Evolutionary conservation across 2,329 filamentous ascomycete species (phyloP).

Genomic region (Fusarium haematococcum): DNA sequence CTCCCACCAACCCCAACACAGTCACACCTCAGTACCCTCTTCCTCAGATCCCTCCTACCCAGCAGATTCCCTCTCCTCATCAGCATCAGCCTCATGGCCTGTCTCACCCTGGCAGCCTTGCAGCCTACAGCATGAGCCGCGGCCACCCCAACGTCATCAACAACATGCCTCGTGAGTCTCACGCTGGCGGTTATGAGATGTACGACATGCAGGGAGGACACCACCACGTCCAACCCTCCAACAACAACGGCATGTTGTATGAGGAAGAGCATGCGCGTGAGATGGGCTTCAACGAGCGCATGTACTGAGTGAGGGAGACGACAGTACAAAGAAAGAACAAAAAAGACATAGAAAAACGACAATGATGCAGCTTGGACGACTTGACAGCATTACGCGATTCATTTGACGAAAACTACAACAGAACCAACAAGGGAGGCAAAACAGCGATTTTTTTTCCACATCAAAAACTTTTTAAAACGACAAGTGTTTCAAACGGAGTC

Average conservation of each 20-base stretch:
- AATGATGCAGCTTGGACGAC: constrained; percentile 11
- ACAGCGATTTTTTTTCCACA: constrained; percentile 33
- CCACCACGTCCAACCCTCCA: constrained; percentile 35
- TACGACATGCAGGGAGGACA: constrained; percentile 59
- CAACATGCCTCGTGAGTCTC: constrained; percentile 47
- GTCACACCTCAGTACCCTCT: constrained; percentile 41
- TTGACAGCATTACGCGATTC: constrained; percentile 12
- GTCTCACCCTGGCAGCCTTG: constrained; percentile 44
- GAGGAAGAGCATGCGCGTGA: constrained; percentile 57
- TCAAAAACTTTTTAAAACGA: constrained; percentile 20
- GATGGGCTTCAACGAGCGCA: constrained; percentile 57
- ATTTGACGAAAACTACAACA: constrained; percentile 30
- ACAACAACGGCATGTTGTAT: constrained; percentile 53
- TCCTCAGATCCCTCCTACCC: constrained; percentile 42
- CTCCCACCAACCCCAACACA: constrained; percentile 26
- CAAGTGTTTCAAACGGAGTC: constrained; percentile 34
- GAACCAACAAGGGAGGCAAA: constrained; percentile 36
- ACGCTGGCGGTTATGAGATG: constrained; percentile 55
- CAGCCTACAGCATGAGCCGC: constrained; percentile 50
- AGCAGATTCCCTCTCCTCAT: constrained; percentile 31
- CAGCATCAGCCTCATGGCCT: constrained; percentile 43
- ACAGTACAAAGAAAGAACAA: constrained; percentile 2
- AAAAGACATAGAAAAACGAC: constrained; percentile 9
- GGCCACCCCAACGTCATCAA: constrained; percentile 42
- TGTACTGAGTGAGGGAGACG: constrained; percentile 55